These are phyloP conservation scores for Fusarium torulosum DNA, from an alignment of 2,329 filamentous ascomycete species.

Conservation along the genomic window DNA sequence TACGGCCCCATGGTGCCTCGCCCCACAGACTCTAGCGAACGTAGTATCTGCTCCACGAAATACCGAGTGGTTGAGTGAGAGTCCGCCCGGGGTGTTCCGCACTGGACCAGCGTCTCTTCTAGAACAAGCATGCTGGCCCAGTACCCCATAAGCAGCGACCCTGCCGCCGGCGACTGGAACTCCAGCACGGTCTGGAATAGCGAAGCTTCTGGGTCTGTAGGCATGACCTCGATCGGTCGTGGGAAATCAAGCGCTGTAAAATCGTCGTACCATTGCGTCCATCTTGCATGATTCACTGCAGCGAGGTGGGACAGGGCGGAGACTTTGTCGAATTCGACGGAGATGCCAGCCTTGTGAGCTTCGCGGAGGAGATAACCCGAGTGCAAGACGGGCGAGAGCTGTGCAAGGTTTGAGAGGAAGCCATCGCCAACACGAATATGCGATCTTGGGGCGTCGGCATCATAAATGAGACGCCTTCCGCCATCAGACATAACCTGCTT, in stretches of 20 bases:
- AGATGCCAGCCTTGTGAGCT: slow-evolving; percentile 47
- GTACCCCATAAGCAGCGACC: slow-evolving; percentile 53
- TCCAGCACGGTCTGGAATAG: slow-evolving; percentile 52
- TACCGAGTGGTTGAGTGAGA: slow-evolving; percentile 41
- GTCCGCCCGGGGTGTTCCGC: slow-evolving; percentile 44
- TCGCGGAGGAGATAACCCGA: slow-evolving; percentile 52
- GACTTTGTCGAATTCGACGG: slow-evolving; percentile 49
- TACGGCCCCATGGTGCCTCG: slow-evolving; percentile 56
- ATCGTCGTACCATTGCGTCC: slow-evolving; percentile 52
- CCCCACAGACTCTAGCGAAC: slow-evolving; percentile 55
- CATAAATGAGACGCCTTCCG: slow-evolving; percentile 47
- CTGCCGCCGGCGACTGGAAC: slow-evolving; percentile 52
- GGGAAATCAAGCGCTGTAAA: slow-evolving; percentile 44
- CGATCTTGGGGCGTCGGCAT: slow-evolving; percentile 38
- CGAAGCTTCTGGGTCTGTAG: slow-evolving; percentile 49
- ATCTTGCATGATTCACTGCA: slow-evolving; percentile 47
- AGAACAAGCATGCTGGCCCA: slow-evolving; percentile 58
- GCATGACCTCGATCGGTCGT: slow-evolving; percentile 47
- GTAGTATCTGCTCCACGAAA: slow-evolving; percentile 52
- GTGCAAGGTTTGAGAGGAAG: slow-evolving; percentile 53
- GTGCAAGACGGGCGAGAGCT: slow-evolving; percentile 52
- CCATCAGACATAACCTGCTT: slow-evolving; percentile 50
- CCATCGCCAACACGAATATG: slow-evolving; percentile 49
- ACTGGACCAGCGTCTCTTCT: slow-evolving; percentile 54
- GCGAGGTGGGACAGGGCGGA: slow-evolving; percentile 49